These are phyloP conservation scores for Skeletonema grethae DNA, from an alignment of 108 stramenopile genomes.

Conservation along the genomic window DNA sequence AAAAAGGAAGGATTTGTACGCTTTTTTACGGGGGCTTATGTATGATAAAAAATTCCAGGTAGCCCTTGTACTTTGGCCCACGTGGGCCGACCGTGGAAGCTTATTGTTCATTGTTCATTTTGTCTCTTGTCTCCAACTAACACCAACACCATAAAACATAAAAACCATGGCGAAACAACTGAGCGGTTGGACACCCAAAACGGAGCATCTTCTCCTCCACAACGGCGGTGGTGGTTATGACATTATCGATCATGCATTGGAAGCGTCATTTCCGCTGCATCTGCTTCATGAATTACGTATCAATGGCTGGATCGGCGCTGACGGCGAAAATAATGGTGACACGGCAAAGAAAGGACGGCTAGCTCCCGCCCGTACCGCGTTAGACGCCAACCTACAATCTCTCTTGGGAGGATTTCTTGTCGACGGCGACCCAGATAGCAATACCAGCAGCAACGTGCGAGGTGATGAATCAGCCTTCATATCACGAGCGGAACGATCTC, in stretches of 20 bases:
- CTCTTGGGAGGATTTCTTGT: slow-evolving; percentile 16
- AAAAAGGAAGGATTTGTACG: too few relatives aligned
- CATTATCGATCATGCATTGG: slow-evolving; percentile 53
- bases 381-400: slow-evolving; percentile 24
- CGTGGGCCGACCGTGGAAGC: too few relatives aligned
- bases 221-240: slow-evolving; percentile 30
- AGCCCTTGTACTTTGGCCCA: too few relatives aligned
- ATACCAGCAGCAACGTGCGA: slow-evolving; percentile 17
- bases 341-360: slow-evolving; percentile 8
- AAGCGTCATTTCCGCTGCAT: slow-evolving; percentile 35
- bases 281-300: slow-evolving; percentile 37
- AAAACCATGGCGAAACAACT: background rate
- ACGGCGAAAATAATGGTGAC: background rate
- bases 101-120: too few relatives aligned
- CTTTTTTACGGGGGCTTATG: too few relatives aligned
- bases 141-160: too few relatives aligned
- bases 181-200: slow-evolving; percentile 41
- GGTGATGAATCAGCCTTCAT: slow-evolving; percentile 58
- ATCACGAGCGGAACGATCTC: slow-evolving; percentile 38
- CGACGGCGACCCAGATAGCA: background rate
- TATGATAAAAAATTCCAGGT: too few relatives aligned
- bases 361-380: slow-evolving; percentile 20
- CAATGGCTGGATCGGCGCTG: slow-evolving; percentile 39
- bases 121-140: too few relatives aligned
- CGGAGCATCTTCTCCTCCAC: slow-evolving; percentile 15